These are phyloP conservation scores for Eruca vesicaria DNA, from an alignment of 441 rosid species.

Conservation along the genomic window DNA sequence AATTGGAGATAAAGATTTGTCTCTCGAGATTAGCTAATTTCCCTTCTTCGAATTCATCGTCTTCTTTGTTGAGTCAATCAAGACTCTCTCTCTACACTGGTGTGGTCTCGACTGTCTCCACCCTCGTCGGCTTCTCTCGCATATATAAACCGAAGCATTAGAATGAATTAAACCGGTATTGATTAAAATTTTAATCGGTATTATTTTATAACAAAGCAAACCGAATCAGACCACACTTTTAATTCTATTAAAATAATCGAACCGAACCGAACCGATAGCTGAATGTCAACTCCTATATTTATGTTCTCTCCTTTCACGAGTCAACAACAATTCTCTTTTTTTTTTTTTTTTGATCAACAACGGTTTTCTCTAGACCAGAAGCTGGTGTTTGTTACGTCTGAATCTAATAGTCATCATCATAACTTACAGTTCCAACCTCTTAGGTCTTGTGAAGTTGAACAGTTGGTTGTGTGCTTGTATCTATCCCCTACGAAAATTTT, in stretches of 20 bases:
- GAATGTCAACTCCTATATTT: not conserved
- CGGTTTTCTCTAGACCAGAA: constrained; percentile 2
- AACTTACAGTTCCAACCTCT: no score
- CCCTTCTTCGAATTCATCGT: constrained; percentile 12
- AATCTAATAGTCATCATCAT: constrained; percentile 13
- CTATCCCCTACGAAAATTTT: not conserved
- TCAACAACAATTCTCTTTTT: constrained; percentile 36
- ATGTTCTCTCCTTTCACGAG: not conserved
- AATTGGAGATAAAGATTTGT: constrained; percentile 8
- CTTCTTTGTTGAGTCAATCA: not conserved
- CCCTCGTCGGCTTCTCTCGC: not conserved
- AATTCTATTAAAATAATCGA: not conserved
- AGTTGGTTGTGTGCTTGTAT: constrained; percentile 31
- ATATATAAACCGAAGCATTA: not conserved
- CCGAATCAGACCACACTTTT: not conserved
- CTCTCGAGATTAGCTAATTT: not conserved
- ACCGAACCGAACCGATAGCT: not conserved
- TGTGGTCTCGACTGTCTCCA: not conserved
- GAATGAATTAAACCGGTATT: not conserved
- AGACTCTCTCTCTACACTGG: not conserved
- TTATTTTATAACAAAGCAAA: constrained; percentile 1
- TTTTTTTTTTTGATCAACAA: no score
- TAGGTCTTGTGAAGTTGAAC: constrained; percentile 35
- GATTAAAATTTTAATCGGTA: not conserved
- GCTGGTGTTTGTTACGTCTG: not conserved